Evolutionary conservation across 345 rosid species (phyloP).

Genomic region (Hibiscus trionum): DNA sequence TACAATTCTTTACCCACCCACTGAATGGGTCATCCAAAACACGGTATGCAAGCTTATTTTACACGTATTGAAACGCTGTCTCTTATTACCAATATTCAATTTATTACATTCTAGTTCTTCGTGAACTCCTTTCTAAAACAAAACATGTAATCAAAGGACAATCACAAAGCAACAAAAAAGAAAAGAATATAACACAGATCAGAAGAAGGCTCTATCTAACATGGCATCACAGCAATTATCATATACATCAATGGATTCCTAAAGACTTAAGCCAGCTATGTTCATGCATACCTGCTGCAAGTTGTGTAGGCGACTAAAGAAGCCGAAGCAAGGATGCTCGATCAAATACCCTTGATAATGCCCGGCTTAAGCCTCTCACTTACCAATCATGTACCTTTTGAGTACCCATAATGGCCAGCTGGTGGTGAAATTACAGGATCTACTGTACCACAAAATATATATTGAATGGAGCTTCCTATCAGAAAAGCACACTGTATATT

Average conservation of each 20-base stretch:
- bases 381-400: slow-evolving; percentile 5
- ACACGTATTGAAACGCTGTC: background rate
- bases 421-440: background rate
- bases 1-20: too few species aligned
- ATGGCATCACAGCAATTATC: background rate
- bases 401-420: slow-evolving; percentile 1
- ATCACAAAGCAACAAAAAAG: slow-evolving; percentile 7
- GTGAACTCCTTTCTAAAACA: background rate
- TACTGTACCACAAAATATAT: background rate
- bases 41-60: too few species aligned
- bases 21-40: too few species aligned
- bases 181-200: background rate
- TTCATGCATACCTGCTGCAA: slow-evolving; percentile 17
- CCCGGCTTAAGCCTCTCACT: slow-evolving; percentile 8
- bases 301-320: slow-evolving; percentile 14
- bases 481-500: slow-evolving; percentile 12
- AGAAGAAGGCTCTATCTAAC: background rate
- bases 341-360: slow-evolving; percentile 8
- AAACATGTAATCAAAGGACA: background rate
- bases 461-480: slow-evolving; percentile 2
- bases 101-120: slow-evolving; percentile 13
- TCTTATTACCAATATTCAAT: slow-evolving; percentile 3
- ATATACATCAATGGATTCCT: slow-evolving; percentile 21
- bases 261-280: slow-evolving; percentile 7
- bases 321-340: slow-evolving; percentile 27